A percentile compares a stretch with the other conserved stretches of the same genome.
phyloP scores from a whole-genome alignment of 2,329 filamentous ascomycete genomes.

The Fusarium austroafricanum region DNA sequence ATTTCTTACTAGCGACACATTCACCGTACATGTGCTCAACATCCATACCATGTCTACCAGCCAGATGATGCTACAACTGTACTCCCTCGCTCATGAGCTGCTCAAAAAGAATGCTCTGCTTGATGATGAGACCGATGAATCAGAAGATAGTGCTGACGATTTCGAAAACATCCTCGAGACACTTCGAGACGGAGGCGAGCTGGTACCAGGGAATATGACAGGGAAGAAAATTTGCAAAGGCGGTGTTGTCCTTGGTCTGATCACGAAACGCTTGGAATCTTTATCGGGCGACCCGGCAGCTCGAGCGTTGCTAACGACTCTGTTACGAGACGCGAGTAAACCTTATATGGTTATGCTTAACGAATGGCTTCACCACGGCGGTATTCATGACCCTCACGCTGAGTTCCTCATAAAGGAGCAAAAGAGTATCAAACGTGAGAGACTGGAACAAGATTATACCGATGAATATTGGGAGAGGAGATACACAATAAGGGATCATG shows the following conservation, averaged over 20 bases:
- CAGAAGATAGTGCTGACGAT: slow-evolving; percentile 81
- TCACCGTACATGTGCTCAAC: slow-evolving; percentile 93
- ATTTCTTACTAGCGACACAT: slow-evolving; percentile 85
- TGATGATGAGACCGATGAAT: slow-evolving; percentile 80
- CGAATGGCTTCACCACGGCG: slow-evolving; percentile 96
- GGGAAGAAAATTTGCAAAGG: slow-evolving; percentile 96
- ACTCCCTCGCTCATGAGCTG: slow-evolving; percentile 87
- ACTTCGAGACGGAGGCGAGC: slow-evolving; percentile 85
- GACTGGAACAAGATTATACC: slow-evolving; percentile 94
- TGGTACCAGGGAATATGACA: slow-evolving; percentile 80
- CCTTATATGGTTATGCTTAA: slow-evolving; percentile 99
- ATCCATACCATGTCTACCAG: slow-evolving; percentile 90
- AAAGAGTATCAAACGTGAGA: slow-evolving; percentile 91
- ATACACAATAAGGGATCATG: slow-evolving; percentile 92
- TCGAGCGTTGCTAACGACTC: slow-evolving; percentile 79
- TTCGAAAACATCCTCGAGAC: slow-evolving; percentile 94
- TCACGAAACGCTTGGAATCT: slow-evolving; percentile 85
- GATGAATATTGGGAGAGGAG: slow-evolving; percentile 99
- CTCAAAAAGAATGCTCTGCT: slow-evolving; percentile 88
- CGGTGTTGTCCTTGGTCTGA: slow-evolving; percentile 89
- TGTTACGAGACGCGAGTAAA: slow-evolving; percentile 87
- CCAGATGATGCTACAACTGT: slow-evolving; percentile 92
- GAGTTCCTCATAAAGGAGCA: slow-evolving; percentile 97
- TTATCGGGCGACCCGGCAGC: slow-evolving; percentile 96
- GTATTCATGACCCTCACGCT: slow-evolving; percentile 91